A percentile compares a stretch with the other conserved stretches of the same genome.
These are phyloP conservation scores for Aaosphaeria pasadenensis DNA, from an alignment of 2,329 filamentous ascomycete genomes.

Conservation along the genomic window DNA sequence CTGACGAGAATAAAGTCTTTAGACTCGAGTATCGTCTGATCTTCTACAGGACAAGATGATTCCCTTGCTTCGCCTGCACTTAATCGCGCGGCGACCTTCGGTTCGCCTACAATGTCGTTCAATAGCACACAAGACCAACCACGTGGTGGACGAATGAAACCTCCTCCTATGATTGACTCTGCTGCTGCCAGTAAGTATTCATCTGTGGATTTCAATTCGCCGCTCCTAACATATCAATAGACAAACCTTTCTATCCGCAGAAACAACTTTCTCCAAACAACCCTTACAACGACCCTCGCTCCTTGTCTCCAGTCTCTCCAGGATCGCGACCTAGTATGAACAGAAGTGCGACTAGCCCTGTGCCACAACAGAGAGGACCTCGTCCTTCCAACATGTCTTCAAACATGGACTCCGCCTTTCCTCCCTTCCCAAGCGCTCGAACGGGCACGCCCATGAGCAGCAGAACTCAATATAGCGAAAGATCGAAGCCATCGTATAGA, in stretches of 20 bases:
- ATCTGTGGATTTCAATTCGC: not conserved
- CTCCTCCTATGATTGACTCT: slow-evolving; percentile 56
- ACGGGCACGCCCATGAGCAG: slow-evolving; percentile 16
- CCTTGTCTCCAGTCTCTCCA: slow-evolving; percentile 19
- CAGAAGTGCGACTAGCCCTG: slow-evolving; percentile 34
- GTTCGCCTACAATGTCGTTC: slow-evolving; percentile 20
- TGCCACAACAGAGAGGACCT: slow-evolving; percentile 30
- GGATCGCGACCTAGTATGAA: slow-evolving; percentile 26
- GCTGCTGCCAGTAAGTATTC: slow-evolving; percentile 55
- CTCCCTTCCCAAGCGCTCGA: slow-evolving; percentile 49
- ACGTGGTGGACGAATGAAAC: slow-evolving; percentile 44
- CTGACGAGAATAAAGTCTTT: not conserved
- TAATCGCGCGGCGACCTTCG: slow-evolving; percentile 31
- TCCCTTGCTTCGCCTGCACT: slow-evolving; percentile 20
- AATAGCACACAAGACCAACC: slow-evolving; percentile 20
- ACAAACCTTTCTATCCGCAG: slow-evolving; percentile 32
- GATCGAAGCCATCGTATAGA: slow-evolving; percentile 8
- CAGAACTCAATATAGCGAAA: not conserved
- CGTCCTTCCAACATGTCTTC: slow-evolving; percentile 29
- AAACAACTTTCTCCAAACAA: slow-evolving; percentile 25
- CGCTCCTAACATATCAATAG: slow-evolving; percentile 15
- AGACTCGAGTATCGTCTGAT: not conserved
- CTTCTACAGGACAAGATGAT: slow-evolving; percentile 2
- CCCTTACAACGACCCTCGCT: slow-evolving; percentile 22
- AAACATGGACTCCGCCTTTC: slow-evolving; percentile 52